A percentile compares a stretch with the other conserved stretches of the same genome.
Evolutionary conservation across 441 rosid species (phyloP).

Genomic region (Gossypium schwendimanii): DNA sequence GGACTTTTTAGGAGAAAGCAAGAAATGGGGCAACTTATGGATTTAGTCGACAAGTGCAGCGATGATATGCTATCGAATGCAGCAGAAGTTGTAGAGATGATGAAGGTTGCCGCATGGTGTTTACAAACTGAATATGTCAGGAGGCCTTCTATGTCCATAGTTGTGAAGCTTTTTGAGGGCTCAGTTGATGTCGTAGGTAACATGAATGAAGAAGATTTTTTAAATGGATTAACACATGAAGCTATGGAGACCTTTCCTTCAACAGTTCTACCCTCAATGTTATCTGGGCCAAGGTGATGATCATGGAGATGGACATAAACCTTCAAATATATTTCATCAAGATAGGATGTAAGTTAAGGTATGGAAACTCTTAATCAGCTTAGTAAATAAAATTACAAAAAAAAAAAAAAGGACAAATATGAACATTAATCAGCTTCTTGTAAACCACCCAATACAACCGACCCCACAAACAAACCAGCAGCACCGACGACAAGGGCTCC

Average conservation of each 20-base stretch:
- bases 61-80: not conserved
- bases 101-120: not conserved
- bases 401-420: too few species aligned
- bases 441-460: slow-evolving; percentile 67
- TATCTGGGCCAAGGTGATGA: not conserved
- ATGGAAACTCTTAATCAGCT: not conserved
- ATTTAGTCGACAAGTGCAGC: not conserved
- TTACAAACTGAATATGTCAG: not conserved
- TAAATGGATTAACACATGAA: not conserved
- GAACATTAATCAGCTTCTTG: slow-evolving; percentile 69
- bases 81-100: not conserved
- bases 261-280: not conserved
- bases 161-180: not conserved
- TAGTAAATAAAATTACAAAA: not conserved
- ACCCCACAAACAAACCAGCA: slow-evolving; percentile 64
- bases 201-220: not conserved
- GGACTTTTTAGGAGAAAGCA: not conserved
- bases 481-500: slow-evolving; percentile 59
- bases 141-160: not conserved
- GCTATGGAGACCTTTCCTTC: not conserved
- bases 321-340: too few species aligned
- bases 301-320: not conserved
- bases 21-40: not conserved
- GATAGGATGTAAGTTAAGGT: too few species aligned
- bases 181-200: not conserved